These are phyloP conservation scores for Solanum phureja DNA, from an alignment of 257 asterid genomes.

Conservation along the genomic window DNA sequence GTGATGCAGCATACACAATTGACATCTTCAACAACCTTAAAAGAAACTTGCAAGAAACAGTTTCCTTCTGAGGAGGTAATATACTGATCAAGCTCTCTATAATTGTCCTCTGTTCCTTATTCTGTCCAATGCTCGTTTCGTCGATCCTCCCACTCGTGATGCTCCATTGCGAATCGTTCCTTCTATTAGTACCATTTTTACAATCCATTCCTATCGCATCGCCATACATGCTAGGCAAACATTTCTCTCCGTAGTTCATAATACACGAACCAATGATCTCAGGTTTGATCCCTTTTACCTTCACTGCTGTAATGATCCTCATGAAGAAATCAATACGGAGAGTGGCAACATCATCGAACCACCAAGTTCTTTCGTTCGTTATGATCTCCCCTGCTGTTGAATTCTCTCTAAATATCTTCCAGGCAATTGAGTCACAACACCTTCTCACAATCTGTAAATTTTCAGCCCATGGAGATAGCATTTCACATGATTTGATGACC, in stretches of 20 bases:
- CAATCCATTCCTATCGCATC: constrained; percentile 16
- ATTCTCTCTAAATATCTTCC: constrained; percentile 43
- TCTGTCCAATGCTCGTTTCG: constrained; percentile 24
- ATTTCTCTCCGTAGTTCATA: constrained; percentile 43
- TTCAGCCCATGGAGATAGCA: constrained; percentile 77
- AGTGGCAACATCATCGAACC: constrained; percentile 54
- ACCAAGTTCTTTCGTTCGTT: constrained; percentile 35
- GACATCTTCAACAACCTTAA: constrained; percentile 58
- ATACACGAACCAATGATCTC: constrained; percentile 58
- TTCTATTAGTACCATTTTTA: neutral
- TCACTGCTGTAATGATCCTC: constrained; percentile 53
- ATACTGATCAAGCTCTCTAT: constrained; percentile 65
- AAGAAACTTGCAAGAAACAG: constrained; percentile 65
- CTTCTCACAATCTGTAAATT: constrained; percentile 80
- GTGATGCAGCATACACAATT: constrained; percentile 42
- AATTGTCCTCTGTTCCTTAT: constrained; percentile 40
- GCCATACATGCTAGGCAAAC: constrained; percentile 39
- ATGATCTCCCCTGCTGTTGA: constrained; percentile 16
- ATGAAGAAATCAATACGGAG: constrained; percentile 60
- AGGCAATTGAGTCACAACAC: constrained; percentile 63
- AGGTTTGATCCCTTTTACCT: constrained; percentile 43
- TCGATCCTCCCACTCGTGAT: constrained; percentile 35
- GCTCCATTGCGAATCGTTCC: constrained; percentile 48
- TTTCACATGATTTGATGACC: constrained; percentile 57
- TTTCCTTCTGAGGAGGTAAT: constrained; percentile 58